Evolutionary conservation across 2,329 filamentous ascomycete species (phyloP).

Genomic region (Aspergillus neoniger): DNA sequence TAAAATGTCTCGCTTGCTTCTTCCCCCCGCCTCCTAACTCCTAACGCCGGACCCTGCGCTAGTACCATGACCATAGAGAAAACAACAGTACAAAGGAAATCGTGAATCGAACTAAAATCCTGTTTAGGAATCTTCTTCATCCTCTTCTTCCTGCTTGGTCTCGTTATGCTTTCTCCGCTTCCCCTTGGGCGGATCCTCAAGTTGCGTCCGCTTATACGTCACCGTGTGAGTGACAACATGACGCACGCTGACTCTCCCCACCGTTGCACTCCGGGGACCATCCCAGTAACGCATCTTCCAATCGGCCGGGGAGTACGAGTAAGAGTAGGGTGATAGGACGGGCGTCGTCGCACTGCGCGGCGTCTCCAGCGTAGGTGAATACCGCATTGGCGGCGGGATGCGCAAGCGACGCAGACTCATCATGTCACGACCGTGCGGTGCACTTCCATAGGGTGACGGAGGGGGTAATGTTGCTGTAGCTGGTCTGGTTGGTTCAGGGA

Average conservation of each 20-base stretch:
- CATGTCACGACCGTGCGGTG: conserved; percentile 58
- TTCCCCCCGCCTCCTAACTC: not conserved
- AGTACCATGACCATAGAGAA: not conserved
- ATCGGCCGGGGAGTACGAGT: conserved; percentile 66
- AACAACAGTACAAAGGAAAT: not conserved
- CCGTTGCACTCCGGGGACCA: conserved; percentile 57
- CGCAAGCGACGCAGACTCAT: conserved; percentile 63
- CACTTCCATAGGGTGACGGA: conserved; percentile 60
- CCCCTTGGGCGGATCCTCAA: conserved; percentile 87
- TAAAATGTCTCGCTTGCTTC: not conserved
- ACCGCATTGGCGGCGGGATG: conserved; percentile 73
- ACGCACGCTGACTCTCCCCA: conserved; percentile 68
- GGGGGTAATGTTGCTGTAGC: conserved; percentile 62
- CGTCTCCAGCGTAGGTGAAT: conserved; percentile 67
- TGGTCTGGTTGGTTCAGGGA: conserved; percentile 56
- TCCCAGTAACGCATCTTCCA: conserved; percentile 71
- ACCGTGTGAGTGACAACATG: conserved; percentile 95
- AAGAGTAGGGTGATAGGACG: conserved; percentile 67
- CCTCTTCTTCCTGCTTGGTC: conserved; percentile 5
- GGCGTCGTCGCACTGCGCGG: conserved; percentile 64
- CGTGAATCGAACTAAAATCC: no score
- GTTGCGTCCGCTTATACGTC: conserved; percentile 74
- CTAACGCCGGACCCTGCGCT: conserved; percentile 10
- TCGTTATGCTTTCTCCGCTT: conserved; percentile 72
- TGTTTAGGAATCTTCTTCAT: not conserved